A percentile compares a stretch with the other conserved stretches of the same genome.
Evolutionary conservation across 2,329 filamentous ascomycete genomes (phyloP).

Genomic region (Cryphonectria parasitica): DNA sequence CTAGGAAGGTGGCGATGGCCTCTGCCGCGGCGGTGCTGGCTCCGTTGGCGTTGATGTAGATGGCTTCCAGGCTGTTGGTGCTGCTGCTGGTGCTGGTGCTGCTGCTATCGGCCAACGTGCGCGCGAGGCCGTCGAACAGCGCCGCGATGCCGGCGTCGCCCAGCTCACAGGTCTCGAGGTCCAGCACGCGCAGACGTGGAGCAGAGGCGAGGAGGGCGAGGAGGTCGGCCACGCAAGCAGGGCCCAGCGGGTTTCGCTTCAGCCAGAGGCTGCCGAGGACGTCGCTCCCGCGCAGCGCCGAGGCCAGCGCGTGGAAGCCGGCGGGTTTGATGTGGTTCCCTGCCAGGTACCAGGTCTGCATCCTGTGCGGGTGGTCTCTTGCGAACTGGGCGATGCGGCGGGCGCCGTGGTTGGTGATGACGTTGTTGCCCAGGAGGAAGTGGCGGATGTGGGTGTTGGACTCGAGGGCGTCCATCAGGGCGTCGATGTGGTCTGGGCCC

Average conservation of each 20-base stretch:
- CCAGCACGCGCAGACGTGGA: slow-evolving; percentile 51
- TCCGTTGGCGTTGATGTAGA: slow-evolving; percentile 45
- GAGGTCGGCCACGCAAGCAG: slow-evolving; percentile 44
- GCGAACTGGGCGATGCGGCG: slow-evolving; percentile 51
- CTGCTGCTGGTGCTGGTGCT: slow-evolving; percentile 39
- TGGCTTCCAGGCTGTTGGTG: slow-evolving; percentile 40
- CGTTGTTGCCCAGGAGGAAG: slow-evolving; percentile 59
- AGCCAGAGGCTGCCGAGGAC: slow-evolving; percentile 56
- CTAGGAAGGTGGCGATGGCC: slow-evolving; percentile 41
- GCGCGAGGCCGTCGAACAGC: slow-evolving; percentile 46
- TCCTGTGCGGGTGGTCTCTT: slow-evolving; percentile 48
- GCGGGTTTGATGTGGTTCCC: slow-evolving; percentile 55
- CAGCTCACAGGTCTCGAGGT: slow-evolving; percentile 58
- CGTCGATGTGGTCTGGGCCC: slow-evolving; percentile 53
- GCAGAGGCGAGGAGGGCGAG: slow-evolving; percentile 47
- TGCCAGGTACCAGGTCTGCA: slow-evolving; percentile 60
- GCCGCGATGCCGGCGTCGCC: slow-evolving; percentile 50
- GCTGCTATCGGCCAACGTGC: slow-evolving; percentile 37
- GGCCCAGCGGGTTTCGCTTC: slow-evolving; percentile 56
- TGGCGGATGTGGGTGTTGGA: slow-evolving; percentile 52
- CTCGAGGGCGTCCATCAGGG: slow-evolving; percentile 53
- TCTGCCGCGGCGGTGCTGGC: slow-evolving; percentile 38
- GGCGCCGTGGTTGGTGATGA: slow-evolving; percentile 54
- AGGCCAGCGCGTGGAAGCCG: slow-evolving; percentile 47
- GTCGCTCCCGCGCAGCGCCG: slow-evolving; percentile 48